Base-by-base conservation (phyloP, 176 grass and related monocot species). In the Aegilops longissima region DNA sequence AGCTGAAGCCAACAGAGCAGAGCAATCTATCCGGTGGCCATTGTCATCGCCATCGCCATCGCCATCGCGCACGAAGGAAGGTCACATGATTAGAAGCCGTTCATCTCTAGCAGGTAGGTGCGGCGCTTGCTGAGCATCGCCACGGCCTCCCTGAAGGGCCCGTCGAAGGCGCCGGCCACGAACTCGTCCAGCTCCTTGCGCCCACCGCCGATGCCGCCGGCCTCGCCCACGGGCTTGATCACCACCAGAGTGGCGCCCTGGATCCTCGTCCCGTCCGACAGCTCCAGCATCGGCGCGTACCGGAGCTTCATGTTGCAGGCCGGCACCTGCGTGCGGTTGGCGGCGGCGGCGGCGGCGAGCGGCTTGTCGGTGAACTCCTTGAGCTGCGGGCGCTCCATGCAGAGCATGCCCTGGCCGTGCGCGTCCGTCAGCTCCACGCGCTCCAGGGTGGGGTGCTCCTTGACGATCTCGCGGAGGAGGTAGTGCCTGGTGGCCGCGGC, bases 281-380 rank as follows among this genome's bases (percentile, higher is more conserved):
- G 88, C 80, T 95, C 90, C 10, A 95, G 89, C 35, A 87, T 16
- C 11, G 90, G 93, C 54, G 93, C 90, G 91, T 95, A 95, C 3
- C 90, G 88, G 76, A 95, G 88, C 77, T 95, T 95, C 93, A 95
- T 95, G 80, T 95, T 95, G 72, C 90, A 92, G 71, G 93, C 93
- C 3, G 93, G 90, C 49, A 95, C 93, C 88, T 92, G 90, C 17
- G 90, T 91, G 83, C 93, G 91, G 74, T 92, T 92, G 51, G 90
- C 87, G 0, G 88, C 82, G 0, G 88, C 76, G 1, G 93, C 91
- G 0, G 88, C 88, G 33, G 90, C 80, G 70, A 95, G 82, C 47
- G 90, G 93, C 83, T 85, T 95, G 47, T 91, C 93, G 35, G 83
- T 86, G 80, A 95, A 92, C 83, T 95, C 93, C 72, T 18, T 92